phyloP scores from a whole-genome alignment of 2,329 filamentous ascomycete genomes.

The Cadophora sp. region DNA sequence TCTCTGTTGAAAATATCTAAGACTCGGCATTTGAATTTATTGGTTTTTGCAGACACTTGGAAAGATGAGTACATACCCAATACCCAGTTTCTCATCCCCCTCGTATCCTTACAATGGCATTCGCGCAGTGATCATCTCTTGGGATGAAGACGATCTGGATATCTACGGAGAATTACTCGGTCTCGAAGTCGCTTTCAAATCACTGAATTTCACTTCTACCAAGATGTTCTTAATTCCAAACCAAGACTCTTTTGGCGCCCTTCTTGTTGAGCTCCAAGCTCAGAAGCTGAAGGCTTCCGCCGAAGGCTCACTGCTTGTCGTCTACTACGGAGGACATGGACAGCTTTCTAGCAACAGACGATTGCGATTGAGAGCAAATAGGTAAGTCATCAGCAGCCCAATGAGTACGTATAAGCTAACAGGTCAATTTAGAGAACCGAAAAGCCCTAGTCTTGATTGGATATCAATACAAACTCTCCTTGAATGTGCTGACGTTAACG shows the following conservation, averaged over 20 bases:
- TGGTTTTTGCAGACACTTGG: background rate
- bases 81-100: too few species aligned
- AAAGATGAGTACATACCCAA: background rate
- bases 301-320: background rate
- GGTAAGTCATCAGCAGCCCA: background rate
- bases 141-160: constrained; percentile 11
- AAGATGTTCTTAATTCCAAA: background rate
- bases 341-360: background rate
- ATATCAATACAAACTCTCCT: background rate
- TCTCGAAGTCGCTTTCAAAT: background rate
- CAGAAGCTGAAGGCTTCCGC: background rate
- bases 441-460: background rate
- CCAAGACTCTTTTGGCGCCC: background rate
- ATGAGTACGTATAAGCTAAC: background rate
- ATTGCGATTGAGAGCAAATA: background rate
- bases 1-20: too few species aligned
- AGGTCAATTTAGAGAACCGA: background rate
- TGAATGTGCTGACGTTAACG: background rate
- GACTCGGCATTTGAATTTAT: too few species aligned
- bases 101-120: background rate
- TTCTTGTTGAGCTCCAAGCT: background rate
- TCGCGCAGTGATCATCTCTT: constrained; percentile 3
- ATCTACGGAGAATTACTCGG: background rate
- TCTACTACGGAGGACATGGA: constrained; percentile 10
- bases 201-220: background rate